Evolutionary conservation across 2,329 filamentous ascomycete genomes (phyloP), one percentile per base, ranked within the genome.

Genomic region (Alternaria alternata): DNA sequence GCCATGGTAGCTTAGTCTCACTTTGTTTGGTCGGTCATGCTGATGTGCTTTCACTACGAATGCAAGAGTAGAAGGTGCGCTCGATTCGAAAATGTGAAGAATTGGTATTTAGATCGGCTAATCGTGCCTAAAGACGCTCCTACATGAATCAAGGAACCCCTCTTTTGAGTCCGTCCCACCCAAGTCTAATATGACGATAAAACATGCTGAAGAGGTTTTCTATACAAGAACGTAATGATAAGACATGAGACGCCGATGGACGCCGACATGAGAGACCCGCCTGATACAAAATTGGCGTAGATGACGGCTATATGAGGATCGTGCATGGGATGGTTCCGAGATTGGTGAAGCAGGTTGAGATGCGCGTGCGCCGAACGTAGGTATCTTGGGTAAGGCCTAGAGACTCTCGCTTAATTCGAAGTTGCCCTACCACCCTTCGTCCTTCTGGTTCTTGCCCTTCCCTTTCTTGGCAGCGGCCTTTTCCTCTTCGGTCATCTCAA

Each of bases 391-490:
- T 20, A 24, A 32, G 20, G 28, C 28, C 20, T 32, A 42, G 32
- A 41, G 22, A 16, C 32, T 24, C 26, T 49, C 26, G 39, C 12
- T 38, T n/a, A 36, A 7, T 32, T 56, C 26, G 16, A 20, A 18
- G 32, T 41, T 18, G 43, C 32, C 47, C 66, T 68, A 76, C 47
- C 67, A 77, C 5, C 75, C 73, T 62, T 78, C 75, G 39, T 77
- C 72, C 54, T 78, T 78, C 36, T 77, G 75, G 44, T 76, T 76
- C 62, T 76, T 74, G 24, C 56, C 62, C 6, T 64, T 47, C 9
- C 58, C 59, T 8, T 70, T 67, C 61, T 67, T 66, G 7, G 67
- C 48, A 8, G 52, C 61, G 22, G 65, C 68, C 55, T 75, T 75
- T 61, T 78, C 75, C 26, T 72, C 72, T 22, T 67, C 64, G 3